Percentiles rank a stretch among this genome's conserved stretches.
phyloP scores from a whole-genome alignment of 768 basidiomycete species.

The Amanita muscaria region DNA sequence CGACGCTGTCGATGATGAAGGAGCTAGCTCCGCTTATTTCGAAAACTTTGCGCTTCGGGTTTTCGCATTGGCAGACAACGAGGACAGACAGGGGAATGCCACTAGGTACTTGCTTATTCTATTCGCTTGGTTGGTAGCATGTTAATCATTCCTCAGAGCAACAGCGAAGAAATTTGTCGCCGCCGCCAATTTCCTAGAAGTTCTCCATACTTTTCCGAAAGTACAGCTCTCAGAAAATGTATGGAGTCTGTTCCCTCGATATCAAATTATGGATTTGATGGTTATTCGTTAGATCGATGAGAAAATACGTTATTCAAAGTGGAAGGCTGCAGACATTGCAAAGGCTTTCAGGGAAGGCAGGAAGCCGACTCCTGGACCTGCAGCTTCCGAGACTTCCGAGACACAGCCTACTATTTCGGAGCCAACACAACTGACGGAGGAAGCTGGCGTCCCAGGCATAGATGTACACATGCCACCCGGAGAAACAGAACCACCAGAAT shows the following conservation, averaged over 20 bases:
- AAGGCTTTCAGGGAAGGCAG: conserved; percentile 94
- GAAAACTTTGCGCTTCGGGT: conserved; percentile 92
- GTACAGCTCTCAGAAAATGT: conserved; percentile 50
- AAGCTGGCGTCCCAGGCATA: background rate
- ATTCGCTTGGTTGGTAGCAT: background rate
- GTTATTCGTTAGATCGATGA: conserved; percentile 52
- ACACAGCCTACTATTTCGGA: background rate
- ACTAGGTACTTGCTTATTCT: conserved; percentile 45
- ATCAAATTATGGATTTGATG: no score
- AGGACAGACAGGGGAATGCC: conserved; percentile 72
- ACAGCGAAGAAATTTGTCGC: conserved; percentile 95
- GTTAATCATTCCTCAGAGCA: conserved; percentile 35
- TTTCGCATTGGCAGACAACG: conserved; percentile 85
- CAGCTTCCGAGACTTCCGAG: background rate
- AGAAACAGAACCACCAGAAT: conserved; percentile 1
- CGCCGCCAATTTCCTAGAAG: conserved; percentile 89
- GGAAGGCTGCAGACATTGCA: conserved; percentile 94
- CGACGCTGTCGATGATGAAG: conserved; percentile 78
- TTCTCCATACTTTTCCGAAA: conserved; percentile 69
- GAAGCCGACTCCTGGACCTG: conserved; percentile 63
- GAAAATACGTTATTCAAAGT: conserved; percentile 90
- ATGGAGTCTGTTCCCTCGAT: no score
- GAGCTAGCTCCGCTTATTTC: conserved; percentile 79
- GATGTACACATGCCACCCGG: background rate
- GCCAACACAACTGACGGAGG: background rate